Percentiles rank a stretch among this genome's conserved stretches.
Evolutionary conservation across 2,329 filamentous ascomycete genomes (phyloP).

Genomic region (Colletotrichum abscissum): DNA sequence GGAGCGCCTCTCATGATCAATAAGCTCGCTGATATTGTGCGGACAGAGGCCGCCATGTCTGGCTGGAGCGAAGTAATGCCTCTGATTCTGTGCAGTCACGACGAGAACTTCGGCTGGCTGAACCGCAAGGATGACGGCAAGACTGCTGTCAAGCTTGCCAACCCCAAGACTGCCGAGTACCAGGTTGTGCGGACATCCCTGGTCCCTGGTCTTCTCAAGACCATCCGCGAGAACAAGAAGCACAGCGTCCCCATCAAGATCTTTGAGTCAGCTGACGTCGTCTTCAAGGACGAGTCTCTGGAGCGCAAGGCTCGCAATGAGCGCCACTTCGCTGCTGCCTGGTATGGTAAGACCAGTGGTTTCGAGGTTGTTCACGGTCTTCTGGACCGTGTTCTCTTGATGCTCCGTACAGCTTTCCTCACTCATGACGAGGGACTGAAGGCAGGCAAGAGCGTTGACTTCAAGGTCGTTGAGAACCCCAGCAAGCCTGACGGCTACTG

Average conservation of each 20-base stretch:
- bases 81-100: constrained; percentile 94
- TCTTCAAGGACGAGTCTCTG: constrained; percentile 83
- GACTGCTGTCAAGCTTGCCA: constrained; percentile 85
- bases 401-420: constrained; percentile 87
- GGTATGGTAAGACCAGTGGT: constrained; percentile 92
- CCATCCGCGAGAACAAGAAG: constrained; percentile 91
- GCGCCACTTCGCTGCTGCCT: constrained; percentile 94
- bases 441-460: constrained; percentile 60
- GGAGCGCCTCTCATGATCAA: constrained; percentile 91
- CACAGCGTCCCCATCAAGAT: constrained; percentile 91
- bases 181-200: constrained; percentile 91
- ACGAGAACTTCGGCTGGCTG: constrained; percentile 97
- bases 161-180: constrained; percentile 93
- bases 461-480: constrained; percentile 64
- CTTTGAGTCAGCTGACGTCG: constrained; percentile 91
- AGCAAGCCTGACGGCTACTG: constrained; percentile 82
- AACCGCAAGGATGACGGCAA: constrained; percentile 90
- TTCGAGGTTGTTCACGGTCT: constrained; percentile 97
- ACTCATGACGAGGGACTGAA: constrained; percentile 77
- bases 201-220: constrained; percentile 90
- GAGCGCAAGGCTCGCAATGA: constrained; percentile 94
- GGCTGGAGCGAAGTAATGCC: constrained; percentile 98
- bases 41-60: constrained; percentile 89
- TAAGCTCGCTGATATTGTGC: constrained; percentile 93
- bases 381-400: constrained; percentile 89